A percentile compares a stretch with the other conserved stretches of the same genome.
These are phyloP conservation scores for Trichoderma aggressivum DNA, from an alignment of 2,329 filamentous ascomycete species.

Conservation along the genomic window DNA sequence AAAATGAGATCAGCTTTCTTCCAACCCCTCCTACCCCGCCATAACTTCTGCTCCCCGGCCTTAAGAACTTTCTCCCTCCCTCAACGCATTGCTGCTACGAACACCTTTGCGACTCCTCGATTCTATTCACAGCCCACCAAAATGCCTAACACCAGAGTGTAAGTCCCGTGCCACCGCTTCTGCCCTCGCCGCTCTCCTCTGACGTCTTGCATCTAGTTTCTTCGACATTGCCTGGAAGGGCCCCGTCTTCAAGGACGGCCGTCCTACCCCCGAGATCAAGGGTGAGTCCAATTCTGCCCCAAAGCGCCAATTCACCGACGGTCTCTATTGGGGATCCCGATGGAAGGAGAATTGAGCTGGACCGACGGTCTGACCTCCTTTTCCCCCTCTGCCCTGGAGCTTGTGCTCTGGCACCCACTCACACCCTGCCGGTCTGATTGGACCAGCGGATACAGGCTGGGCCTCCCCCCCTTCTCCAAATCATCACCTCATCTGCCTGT, in stretches of 20 bases:
- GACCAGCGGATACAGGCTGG: not conserved
- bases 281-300: conserved; percentile 46
- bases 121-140: conserved; percentile 60
- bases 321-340: not conserved
- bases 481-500: not conserved
- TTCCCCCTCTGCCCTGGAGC: not conserved
- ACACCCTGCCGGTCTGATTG: not conserved
- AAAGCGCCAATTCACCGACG: not conserved
- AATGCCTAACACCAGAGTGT: conserved; percentile 70
- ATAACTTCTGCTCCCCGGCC: conserved; percentile 40
- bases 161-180: conserved; percentile 39
- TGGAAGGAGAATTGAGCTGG: not conserved
- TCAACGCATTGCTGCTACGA: conserved; percentile 39
- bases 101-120: conserved; percentile 38
- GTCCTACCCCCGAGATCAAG: conserved; percentile 53
- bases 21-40: conserved; percentile 47
- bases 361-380: not conserved
- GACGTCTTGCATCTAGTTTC: conserved; percentile 45
- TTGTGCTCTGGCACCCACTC: not conserved
- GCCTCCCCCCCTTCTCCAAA: not conserved
- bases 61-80: conserved; percentile 41
- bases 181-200: conserved; percentile 20
- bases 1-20: conserved; percentile 46
- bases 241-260: conserved; percentile 61
- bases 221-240: conserved; percentile 74